A percentile compares a stretch with the other conserved stretches of the same genome.
These are phyloP conservation scores for Wickerhamomyces silvicola DNA, from an alignment of 805 yeast genomes.

Conservation along the genomic window DNA sequence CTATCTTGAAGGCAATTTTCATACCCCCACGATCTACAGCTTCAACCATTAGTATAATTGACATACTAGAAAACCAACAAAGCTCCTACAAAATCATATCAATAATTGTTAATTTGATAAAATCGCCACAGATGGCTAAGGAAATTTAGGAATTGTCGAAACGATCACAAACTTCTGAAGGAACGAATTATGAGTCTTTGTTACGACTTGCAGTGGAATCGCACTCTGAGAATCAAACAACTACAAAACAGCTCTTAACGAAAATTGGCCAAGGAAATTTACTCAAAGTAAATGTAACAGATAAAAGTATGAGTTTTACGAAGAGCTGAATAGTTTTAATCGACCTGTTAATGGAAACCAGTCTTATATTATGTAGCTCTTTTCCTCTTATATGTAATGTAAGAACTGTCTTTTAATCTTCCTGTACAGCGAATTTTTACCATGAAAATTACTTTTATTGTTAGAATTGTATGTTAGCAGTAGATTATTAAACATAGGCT, in stretches of 20 bases:
- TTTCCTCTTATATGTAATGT: no score
- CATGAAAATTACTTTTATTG: no score
- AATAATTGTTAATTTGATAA: constrained; percentile 7
- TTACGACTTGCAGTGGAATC: constrained; percentile 8
- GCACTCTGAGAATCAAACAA: constrained; percentile 1
- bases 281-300: no score
- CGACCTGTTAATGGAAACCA: no score
- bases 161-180: neutral
- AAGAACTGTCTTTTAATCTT: no score
- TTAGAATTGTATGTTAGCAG: no score
- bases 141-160: constrained; percentile 5
- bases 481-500: no score
- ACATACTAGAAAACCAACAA: constrained; percentile 3
- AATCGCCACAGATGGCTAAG: constrained; percentile 4
- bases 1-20: constrained; percentile 8
- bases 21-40: constrained; percentile 11
- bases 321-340: no score
- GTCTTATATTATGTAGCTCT: no score
- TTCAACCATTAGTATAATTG: constrained; percentile 5
- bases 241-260: constrained; percentile 5
- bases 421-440: no score
- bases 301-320: no score
- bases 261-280: constrained; percentile 10
- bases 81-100: constrained; percentile 5
- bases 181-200: constrained; percentile 11